Evolutionary conservation across 2,329 filamentous ascomycete genomes (phyloP).

Genomic region (Pseudovirgaria hyperparasitica): DNA sequence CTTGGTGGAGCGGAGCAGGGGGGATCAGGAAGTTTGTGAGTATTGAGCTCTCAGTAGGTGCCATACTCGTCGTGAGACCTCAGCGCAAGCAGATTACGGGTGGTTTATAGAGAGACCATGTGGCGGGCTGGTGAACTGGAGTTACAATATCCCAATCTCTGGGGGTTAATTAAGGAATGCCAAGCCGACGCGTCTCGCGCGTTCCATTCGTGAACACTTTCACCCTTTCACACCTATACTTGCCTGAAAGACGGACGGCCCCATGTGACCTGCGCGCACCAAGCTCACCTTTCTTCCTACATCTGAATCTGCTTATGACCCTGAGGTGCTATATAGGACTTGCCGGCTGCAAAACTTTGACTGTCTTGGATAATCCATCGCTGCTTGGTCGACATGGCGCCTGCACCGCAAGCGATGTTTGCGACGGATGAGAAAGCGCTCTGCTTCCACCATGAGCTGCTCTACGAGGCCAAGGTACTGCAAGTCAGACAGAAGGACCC

Average conservation of each 20-base stretch:
- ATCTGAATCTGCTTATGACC: constrained; percentile 1
- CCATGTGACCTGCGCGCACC: not conserved
- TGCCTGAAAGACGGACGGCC: too few relatives aligned
- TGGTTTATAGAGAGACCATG: constrained; percentile 1
- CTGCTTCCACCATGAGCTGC: constrained; percentile 92
- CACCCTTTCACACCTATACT: too few relatives aligned
- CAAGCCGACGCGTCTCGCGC: too few relatives aligned
- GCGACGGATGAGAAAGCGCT: constrained; percentile 79
- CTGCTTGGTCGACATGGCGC: constrained; percentile 51
- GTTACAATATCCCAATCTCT: not conserved
- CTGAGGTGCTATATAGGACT: too few relatives aligned
- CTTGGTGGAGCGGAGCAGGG: constrained; percentile 59
- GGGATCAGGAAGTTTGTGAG: constrained; percentile 67
- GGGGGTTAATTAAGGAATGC: too few relatives aligned
- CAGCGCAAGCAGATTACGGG: not conserved
- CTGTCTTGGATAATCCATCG: too few relatives aligned
- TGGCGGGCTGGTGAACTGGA: constrained; percentile 9
- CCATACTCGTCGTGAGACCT: constrained; percentile 35
- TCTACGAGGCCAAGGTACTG: constrained; percentile 94
- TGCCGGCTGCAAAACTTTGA: too few relatives aligned
- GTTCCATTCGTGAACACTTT: too few relatives aligned
- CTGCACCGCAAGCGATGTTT: constrained; percentile 42
- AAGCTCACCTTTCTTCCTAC: not conserved
- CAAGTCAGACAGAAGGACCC: constrained; percentile 54
- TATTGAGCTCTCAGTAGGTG: constrained; percentile 62